Evolutionary conservation across 2,329 filamentous ascomycete species (phyloP).

Genomic region (Zymoseptoria ardabiliae): DNA sequence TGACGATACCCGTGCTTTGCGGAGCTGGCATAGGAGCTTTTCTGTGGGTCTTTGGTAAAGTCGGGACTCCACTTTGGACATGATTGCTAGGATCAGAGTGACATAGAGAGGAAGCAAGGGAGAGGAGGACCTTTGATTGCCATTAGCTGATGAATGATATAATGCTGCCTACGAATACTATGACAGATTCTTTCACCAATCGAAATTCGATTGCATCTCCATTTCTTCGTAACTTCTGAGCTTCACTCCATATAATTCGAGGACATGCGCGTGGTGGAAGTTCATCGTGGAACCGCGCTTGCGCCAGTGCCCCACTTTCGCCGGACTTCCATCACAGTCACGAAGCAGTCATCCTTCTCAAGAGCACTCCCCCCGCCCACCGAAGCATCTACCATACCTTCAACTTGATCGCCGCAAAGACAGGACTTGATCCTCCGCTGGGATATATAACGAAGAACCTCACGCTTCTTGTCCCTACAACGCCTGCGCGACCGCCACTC

Average conservation of each 20-base stretch:
- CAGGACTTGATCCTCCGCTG: neutral
- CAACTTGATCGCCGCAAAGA: neutral
- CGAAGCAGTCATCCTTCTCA: no score
- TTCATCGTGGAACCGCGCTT: no score
- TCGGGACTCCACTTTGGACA: neutral
- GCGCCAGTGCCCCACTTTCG: neutral
- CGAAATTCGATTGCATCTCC: neutral
- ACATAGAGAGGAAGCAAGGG: neutral
- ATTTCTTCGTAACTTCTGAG: neutral
- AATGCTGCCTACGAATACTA: neutral
- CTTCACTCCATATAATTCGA: neutral
- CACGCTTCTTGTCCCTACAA: neutral
- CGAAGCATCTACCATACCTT: neutral
- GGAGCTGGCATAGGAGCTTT: constrained; percentile 87
- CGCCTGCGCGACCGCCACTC: neutral
- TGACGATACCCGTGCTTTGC: constrained; percentile 90
- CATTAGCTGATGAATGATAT: neutral
- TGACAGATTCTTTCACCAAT: neutral
- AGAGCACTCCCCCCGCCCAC: neutral
- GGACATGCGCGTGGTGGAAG: no score
- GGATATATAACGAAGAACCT: neutral
- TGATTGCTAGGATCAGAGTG: neutral
- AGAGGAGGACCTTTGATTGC: neutral
- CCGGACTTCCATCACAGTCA: neutral
- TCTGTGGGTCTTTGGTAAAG: constrained; percentile 66